Percentiles rank a stretch among this genome's conserved stretches.
Conservation (phyloP, 495 filamentous ascomycete species). For the Lophiotrema nucula region DNA sequence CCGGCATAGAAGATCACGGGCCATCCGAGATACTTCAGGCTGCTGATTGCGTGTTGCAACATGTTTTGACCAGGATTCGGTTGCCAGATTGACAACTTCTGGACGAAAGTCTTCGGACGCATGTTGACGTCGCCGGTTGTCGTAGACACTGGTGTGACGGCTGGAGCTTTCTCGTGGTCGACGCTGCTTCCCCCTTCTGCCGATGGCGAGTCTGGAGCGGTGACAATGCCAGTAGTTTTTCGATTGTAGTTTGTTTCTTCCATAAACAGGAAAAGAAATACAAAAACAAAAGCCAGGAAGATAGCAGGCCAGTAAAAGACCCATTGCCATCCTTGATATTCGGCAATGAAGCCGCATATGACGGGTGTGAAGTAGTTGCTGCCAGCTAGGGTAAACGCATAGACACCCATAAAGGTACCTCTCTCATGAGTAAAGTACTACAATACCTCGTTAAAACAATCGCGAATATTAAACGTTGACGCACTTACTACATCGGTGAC, state of each 20-base stretch:
- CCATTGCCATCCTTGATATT: slow-evolving; percentile 63
- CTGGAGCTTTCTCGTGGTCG: slow-evolving; percentile 38
- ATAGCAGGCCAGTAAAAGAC: slow-evolving; percentile 66
- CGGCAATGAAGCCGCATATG: slow-evolving; percentile 65
- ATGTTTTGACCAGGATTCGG: not conserved
- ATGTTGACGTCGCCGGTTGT: too few relatives aligned
- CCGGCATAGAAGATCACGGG: slow-evolving; percentile 46
- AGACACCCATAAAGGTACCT: slow-evolving; percentile 64
- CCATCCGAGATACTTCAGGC: slow-evolving; percentile 23
- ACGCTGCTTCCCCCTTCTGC: too few relatives aligned
- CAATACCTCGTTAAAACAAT: too few relatives aligned
- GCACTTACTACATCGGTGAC: slow-evolving; percentile 66
- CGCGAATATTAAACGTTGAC: too few relatives aligned
- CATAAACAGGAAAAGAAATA: slow-evolving; percentile 67
- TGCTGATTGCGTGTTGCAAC: too few relatives aligned
- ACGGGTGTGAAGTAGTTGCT: slow-evolving; percentile 66
- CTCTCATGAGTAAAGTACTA: slow-evolving; percentile 68
- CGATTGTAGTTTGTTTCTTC: slow-evolving; percentile 65
- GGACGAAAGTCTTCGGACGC: too few relatives aligned
- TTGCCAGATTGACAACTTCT: too few relatives aligned
- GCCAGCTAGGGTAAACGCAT: slow-evolving; percentile 61
- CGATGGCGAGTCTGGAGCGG: too few relatives aligned
- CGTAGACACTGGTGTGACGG: too few relatives aligned
- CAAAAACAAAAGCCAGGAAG: slow-evolving; percentile 53
- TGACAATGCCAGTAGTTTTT: too few relatives aligned